Evolutionary conservation across 345 rosid genomes (phyloP), one percentile per base, ranked within the genome.

Genomic region (Gossypium sturtianum): DNA sequence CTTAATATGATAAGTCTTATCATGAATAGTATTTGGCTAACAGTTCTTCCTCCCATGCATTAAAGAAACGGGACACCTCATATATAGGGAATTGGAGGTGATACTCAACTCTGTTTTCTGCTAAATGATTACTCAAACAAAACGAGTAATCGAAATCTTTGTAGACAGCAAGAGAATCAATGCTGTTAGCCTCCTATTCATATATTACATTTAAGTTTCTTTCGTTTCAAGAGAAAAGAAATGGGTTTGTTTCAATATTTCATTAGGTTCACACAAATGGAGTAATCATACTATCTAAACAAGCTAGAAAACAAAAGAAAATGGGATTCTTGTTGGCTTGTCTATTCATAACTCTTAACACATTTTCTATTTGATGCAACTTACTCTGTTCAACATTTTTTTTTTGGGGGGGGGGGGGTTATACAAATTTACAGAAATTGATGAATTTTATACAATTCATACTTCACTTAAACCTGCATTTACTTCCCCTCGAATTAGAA

Each of bases 251-350:
- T 66, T 43, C 34, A 44, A 44, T 4, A 20, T 44, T 10, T 12
- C 53, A 11, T 44, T 16, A 43, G 51, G 27, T 65, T 65, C 12
- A 66, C 70, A 7, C 12, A 20, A 66, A 45, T 47, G 56, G 71
- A 47, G 3, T 2, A 44, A 66, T 20, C 70, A 66, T 20, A 45
- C 13, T 66, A 47, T 44, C 27, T 49, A 19, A 45, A 66, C 34
- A 45, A 47, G 70, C 29, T 44, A 15, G 34, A 45, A 67, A 67
- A 48, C 57, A 67, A 67, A 15, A 67, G 71, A 15, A 67, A 48
- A 48, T 48, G 57, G 57, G 71, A 23, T 67, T 47, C 13, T 67
- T 67, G 71, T 47, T 67, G 56, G 56, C 56, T 67, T 22, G 57
- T 67, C 71, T 22, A 48, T 48, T 67, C 71, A 23, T 12, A 67